Evolutionary conservation across 2,329 filamentous ascomycete genomes (phyloP).

Genomic region (Cercospora beticola): DNA sequence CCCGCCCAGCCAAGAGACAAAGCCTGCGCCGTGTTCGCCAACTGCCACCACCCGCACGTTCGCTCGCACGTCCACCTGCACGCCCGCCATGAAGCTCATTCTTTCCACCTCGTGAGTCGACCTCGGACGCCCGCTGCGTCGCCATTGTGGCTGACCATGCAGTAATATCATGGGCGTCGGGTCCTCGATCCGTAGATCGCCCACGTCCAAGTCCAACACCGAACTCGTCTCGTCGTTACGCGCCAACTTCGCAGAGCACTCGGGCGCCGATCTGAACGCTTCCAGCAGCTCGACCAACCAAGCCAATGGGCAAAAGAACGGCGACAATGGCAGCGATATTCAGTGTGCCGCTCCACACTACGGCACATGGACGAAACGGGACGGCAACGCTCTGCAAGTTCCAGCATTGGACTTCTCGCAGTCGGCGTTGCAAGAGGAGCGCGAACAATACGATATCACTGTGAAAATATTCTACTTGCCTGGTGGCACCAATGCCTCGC

Average conservation of each 20-base stretch:
- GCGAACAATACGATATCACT: slow-evolving; percentile 86
- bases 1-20: slow-evolving; percentile 3
- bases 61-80: neutral
- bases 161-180: slow-evolving; percentile 84
- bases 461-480: slow-evolving; percentile 93
- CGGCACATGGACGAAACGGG: slow-evolving; percentile 71
- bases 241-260: slow-evolving; percentile 64
- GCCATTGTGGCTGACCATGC: slow-evolving; percentile 28
- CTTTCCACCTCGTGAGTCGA: slow-evolving; percentile 76
- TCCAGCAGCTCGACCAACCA: slow-evolving; percentile 11
- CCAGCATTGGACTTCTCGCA: slow-evolving; percentile 73
- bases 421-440: slow-evolving; percentile 74
- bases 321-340: slow-evolving; percentile 19
- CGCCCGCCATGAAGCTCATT: slow-evolving; percentile 68
- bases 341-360: slow-evolving; percentile 38
- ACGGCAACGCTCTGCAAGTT: slow-evolving; percentile 51
- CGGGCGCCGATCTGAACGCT: slow-evolving; percentile 7
- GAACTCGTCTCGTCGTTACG: slow-evolving; percentile 88
- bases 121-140: slow-evolving; percentile 6
- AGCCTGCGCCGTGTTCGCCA: slow-evolving; percentile 1
- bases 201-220: slow-evolving; percentile 81
- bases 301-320: slow-evolving; percentile 13
- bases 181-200: slow-evolving; percentile 76
- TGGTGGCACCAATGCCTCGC: slow-evolving; percentile 43
- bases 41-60: slow-evolving; percentile 6